These are phyloP conservation scores for Colletotrichum echinochloae DNA, from an alignment of 2,329 filamentous ascomycete genomes.

Conservation along the genomic window DNA sequence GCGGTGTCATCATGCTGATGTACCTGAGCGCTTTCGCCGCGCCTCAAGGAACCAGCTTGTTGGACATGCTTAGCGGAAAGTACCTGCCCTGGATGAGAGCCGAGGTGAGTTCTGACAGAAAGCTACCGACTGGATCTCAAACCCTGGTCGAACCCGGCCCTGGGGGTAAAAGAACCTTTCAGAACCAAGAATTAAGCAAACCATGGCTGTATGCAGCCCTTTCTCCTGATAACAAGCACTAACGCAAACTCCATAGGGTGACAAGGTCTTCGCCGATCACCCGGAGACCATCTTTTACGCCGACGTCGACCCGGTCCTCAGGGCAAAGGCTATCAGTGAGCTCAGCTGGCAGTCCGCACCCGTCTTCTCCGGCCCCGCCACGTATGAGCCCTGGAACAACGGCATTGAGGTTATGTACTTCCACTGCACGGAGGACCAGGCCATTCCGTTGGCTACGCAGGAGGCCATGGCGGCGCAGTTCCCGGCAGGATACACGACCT, in stretches of 20 bases:
- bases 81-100: constrained; percentile 47
- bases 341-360: constrained; percentile 24
- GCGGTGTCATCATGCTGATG: constrained; percentile 53
- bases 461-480: constrained; percentile 43
- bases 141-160: background rate
- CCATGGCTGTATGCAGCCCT: background rate
- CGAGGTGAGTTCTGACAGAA: constrained; percentile 38
- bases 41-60: constrained; percentile 44
- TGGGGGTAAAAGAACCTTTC: background rate
- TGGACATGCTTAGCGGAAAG: constrained; percentile 43
- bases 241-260: constrained; percentile 30
- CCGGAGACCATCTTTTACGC: constrained; percentile 44
- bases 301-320: constrained; percentile 41
- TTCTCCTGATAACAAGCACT: constrained; percentile 1
- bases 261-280: constrained; percentile 28
- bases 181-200: background rate
- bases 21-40: constrained; percentile 51
- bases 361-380: constrained; percentile 43
- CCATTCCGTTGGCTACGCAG: constrained; percentile 42
- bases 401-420: constrained; percentile 46
- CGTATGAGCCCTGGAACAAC: constrained; percentile 46
- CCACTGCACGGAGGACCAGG: constrained; percentile 44
- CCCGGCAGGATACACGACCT: constrained; percentile 28
- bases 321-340: constrained; percentile 39
- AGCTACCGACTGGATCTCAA: background rate